Evolutionary conservation across 169 alveolate species (phyloP).

Genomic region (Eimeria nieschulzi): DNA sequence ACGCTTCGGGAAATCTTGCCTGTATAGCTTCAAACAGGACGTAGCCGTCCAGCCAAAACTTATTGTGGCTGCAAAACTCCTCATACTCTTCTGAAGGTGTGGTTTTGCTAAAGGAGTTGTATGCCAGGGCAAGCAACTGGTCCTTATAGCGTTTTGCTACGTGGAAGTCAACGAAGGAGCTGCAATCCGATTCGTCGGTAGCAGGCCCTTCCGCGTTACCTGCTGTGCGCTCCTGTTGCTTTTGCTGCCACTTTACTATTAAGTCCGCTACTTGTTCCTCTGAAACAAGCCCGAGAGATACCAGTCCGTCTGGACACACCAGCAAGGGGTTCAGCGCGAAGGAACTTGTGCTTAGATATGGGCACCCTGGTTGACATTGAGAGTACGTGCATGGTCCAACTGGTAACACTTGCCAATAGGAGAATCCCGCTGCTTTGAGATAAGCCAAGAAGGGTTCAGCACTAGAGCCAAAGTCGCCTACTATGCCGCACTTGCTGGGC

Average conservation of each 20-base stretch:
- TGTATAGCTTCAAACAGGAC: conserved; percentile 73
- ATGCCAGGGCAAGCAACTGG: conserved; percentile 60
- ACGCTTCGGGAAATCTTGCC: conserved; percentile 69
- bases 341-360: conserved; percentile 69
- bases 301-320: conserved; percentile 49
- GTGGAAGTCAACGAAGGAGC: conserved; percentile 42
- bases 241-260: conserved; percentile 49
- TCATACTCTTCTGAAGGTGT: conserved; percentile 36
- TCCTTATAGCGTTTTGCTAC: conserved; percentile 66
- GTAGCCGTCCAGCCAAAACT: conserved; percentile 74
- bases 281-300: conserved; percentile 30
- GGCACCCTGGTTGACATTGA: conserved; percentile 68
- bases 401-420: conserved; percentile 75
- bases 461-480: conserved; percentile 67
- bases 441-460: conserved; percentile 69
- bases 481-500: conserved; percentile 65
- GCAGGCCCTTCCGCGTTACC: background rate
- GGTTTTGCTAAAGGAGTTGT: conserved; percentile 18
- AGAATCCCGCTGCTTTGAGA: conserved; percentile 54
- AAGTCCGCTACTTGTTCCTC: conserved; percentile 12
- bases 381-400: conserved; percentile 72
- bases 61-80: conserved; percentile 51
- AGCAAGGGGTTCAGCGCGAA: conserved; percentile 73
- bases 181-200: background rate
- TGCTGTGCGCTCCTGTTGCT: conserved; percentile 31